These are phyloP conservation scores for Isabelozyma gotoi DNA, from an alignment of 805 yeast species.

Conservation along the genomic window DNA sequence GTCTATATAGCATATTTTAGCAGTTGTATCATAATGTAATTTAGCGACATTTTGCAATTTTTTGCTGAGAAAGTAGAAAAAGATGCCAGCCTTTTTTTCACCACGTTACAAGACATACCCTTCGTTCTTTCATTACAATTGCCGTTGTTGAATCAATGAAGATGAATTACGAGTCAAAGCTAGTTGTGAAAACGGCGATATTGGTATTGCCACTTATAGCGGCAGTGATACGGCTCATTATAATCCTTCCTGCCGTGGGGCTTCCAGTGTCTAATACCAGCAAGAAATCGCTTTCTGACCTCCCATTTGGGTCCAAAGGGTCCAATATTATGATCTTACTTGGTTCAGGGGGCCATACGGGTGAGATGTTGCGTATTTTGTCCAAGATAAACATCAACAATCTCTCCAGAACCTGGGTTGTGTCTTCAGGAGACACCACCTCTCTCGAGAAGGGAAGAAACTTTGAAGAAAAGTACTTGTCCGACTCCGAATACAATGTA, in stretches of 20 bases:
- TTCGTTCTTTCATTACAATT: no score
- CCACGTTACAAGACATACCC: no score
- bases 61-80: neutral
- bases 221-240: constrained; percentile 19
- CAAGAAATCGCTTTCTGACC: neutral
- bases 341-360: constrained; percentile 97
- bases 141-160: neutral
- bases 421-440: constrained; percentile 52
- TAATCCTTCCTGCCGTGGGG: constrained; percentile 20
- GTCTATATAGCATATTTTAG: neutral
- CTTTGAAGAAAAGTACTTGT: constrained; percentile 27
- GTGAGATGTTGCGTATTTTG: constrained; percentile 83
- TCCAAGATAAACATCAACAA: constrained; percentile 29
- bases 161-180: constrained; percentile 21
- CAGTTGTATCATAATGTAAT: no score
- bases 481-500: constrained; percentile 10
- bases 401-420: constrained; percentile 37
- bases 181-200: constrained; percentile 12
- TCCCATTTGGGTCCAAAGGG: constrained; percentile 10
- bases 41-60: neutral
- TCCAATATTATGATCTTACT: constrained; percentile 57
- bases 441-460: constrained; percentile 42
- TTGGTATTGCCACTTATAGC: constrained; percentile 20
- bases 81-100: no score
- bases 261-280: constrained; percentile 1